Conservation (phyloP, 2,329 filamentous ascomycete species). For the Purpureocillium takamizusanense region DNA sequence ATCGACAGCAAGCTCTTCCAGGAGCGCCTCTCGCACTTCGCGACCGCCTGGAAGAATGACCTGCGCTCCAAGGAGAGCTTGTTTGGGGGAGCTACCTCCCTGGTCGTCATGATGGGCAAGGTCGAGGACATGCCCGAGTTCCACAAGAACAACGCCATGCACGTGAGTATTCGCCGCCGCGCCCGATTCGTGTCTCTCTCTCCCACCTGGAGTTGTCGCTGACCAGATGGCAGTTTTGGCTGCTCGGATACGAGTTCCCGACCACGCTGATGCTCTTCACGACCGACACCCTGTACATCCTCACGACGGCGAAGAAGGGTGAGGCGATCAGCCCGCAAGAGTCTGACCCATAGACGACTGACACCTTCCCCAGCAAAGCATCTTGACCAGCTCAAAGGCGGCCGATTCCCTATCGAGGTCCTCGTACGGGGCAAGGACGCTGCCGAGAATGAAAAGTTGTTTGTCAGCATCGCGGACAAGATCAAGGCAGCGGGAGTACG, state of each 20-base stretch:
- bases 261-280: conserved; percentile 92
- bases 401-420: conserved; percentile 87
- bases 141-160: conserved; percentile 93
- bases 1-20: conserved; percentile 94
- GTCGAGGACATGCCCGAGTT: conserved; percentile 81
- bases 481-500: conserved; percentile 83
- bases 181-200: too few relatives aligned
- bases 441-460: conserved; percentile 84
- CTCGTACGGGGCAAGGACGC: conserved; percentile 86
- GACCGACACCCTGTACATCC: conserved; percentile 75
- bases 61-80: conserved; percentile 77
- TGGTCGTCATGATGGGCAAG: conserved; percentile 90
- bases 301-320: conserved; percentile 98
- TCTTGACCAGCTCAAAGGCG: conserved; percentile 82
- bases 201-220: not conserved
- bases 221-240: conserved; percentile 66
- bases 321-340: conserved; percentile 4
- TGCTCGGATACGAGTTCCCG: conserved; percentile 96
- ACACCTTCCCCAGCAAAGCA: conserved; percentile 62
- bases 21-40: conserved; percentile 79
- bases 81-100: conserved; percentile 79
- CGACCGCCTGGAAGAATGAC: conserved; percentile 92
- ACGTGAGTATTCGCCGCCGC: conserved; percentile 48
- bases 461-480: conserved; percentile 70
- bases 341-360: conserved; percentile 12